Percentiles rank a stretch among this genome's conserved stretches.
phyloP scores from a whole-genome alignment of 2,329 filamentous ascomycete genomes.

The Colletotrichum sp. region DNA sequence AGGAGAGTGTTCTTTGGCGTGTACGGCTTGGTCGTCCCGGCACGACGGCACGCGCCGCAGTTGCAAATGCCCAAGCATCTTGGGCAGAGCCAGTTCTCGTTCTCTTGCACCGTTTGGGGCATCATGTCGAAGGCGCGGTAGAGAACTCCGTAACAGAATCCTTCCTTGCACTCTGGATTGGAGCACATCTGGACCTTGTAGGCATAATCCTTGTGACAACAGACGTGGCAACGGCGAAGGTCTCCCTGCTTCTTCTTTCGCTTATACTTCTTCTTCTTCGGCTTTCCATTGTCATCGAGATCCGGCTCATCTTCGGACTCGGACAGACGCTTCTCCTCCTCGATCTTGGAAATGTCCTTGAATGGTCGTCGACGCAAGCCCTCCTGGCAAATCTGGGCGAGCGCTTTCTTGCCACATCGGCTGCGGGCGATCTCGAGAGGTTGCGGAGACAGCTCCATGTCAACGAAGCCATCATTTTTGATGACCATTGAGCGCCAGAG shows the following conservation, averaged over 20 bases:
- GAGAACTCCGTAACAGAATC: conserved; percentile 92
- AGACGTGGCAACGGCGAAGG: conserved; percentile 77
- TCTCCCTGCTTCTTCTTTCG: conserved; percentile 60
- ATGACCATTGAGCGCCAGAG: conserved; percentile 82
- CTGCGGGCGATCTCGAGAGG: conserved; percentile 74
- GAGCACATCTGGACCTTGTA: conserved; percentile 88
- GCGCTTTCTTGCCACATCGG: conserved; percentile 73
- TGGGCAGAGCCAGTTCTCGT: conserved; percentile 86
- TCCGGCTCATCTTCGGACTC: conserved; percentile 55
- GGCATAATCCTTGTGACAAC: conserved; percentile 76
- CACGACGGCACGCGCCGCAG: conserved; percentile 77
- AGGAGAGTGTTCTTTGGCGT: conserved; percentile 86
- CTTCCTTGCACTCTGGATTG: conserved; percentile 69
- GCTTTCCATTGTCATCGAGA: conserved; percentile 67
- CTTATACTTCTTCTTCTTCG: conserved; percentile 65
- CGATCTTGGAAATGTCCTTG: conserved; percentile 76
- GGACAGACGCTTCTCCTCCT: conserved; percentile 48
- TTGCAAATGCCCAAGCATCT: conserved; percentile 88
- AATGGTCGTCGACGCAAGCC: conserved; percentile 81
- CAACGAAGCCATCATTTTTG: conserved; percentile 70
- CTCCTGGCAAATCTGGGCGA: conserved; percentile 94
- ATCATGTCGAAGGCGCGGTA: conserved; percentile 91
- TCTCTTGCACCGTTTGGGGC: conserved; percentile 82
- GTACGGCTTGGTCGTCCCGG: conserved; percentile 74
- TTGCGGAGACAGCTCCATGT: conserved; percentile 69